Base-by-base conservation (phyloP, 441 rosid species). In the Bruguiera hainesii region DNA sequence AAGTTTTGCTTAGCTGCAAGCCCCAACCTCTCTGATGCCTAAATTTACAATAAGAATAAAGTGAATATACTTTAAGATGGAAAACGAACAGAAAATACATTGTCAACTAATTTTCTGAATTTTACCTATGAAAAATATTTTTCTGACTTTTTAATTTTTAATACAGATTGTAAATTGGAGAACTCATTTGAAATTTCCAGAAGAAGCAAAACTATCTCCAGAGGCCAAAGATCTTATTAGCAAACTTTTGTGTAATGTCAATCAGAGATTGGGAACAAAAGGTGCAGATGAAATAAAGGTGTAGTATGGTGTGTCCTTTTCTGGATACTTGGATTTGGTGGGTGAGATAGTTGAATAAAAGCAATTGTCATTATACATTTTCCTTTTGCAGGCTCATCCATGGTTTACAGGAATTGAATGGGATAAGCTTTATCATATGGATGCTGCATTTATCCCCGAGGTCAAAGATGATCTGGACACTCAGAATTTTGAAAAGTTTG, bases 381-480 rank as follows among this genome's bases (percentile, higher is more conserved):
- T 26, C 67, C 65, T 61, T 71, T 80, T 76, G 16, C 87, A 93
- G 97, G 87, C 75, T 30, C 97, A 93, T 77, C 87, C 90, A 20
- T 93, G 91, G 90, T 93, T 93, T 78, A 72, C 62, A 37, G 96
- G 89, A 35, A 74, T 80, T 48, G 90, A 89, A 68, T 93, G 98
- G 98, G 91, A 85, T 58, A 88, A 74, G 67, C 73, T 93, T 60
- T 89, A 93, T 86, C 90, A 82, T 67, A 85, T 83, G 82, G 88
- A 89, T 76, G 98, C 98, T 63, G 97, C 97, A 50, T 89, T 91
- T 80, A 86, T 86, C 66, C 97, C 98, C 6, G 84, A 89, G 85
- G 98, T 93, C 77, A 91, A 89, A 70, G 95, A 85, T 76, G 98
- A 93, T 66, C 64, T 93, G 76, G 98, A 93, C 71, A 93, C 98